A percentile compares a stretch with the other conserved stretches of the same genome.
Conservation (phyloP, 2,329 filamentous ascomycete genomes). For the Penicillium sumatraense region DNA sequence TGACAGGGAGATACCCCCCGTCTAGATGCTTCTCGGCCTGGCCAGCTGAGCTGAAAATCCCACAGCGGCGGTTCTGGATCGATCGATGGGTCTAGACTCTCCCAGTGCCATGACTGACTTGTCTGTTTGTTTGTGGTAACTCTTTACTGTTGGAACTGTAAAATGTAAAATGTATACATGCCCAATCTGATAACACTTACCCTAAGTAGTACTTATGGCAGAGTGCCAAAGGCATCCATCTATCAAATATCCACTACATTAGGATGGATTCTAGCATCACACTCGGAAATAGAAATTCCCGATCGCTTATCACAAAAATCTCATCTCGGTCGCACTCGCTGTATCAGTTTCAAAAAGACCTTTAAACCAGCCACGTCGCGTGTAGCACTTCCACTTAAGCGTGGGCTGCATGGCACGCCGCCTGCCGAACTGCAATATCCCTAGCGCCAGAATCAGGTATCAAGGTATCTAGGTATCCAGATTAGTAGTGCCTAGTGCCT, state of each 20-base stretch:
- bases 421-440: conserved; percentile 9
- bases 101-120: too few species aligned
- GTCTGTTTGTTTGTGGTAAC: too few species aligned
- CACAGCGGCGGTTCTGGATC: neutral
- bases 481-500: too few species aligned
- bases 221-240: too few species aligned
- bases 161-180: conserved; percentile 12
- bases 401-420: conserved; percentile 22
- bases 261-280: neutral
- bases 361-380: neutral
- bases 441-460: conserved; percentile 10
- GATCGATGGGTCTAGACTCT: conserved; percentile 9
- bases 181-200: conserved; percentile 1
- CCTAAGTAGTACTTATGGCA: too few species aligned
- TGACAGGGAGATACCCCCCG: neutral
- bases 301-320: neutral
- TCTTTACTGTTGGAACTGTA: neutral
- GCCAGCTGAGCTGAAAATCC: conserved; percentile 1
- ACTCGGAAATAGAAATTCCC: neutral
- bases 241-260: too few species aligned
- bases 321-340: too few species aligned
- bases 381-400: conserved; percentile 8
- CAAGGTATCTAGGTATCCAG: too few species aligned
- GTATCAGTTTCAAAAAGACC: too few species aligned
- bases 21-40: conserved; percentile 6